phyloP scores from a whole-genome alignment of 2,329 filamentous ascomycete genomes.

The Pseudogymnoascus sp. region DNA sequence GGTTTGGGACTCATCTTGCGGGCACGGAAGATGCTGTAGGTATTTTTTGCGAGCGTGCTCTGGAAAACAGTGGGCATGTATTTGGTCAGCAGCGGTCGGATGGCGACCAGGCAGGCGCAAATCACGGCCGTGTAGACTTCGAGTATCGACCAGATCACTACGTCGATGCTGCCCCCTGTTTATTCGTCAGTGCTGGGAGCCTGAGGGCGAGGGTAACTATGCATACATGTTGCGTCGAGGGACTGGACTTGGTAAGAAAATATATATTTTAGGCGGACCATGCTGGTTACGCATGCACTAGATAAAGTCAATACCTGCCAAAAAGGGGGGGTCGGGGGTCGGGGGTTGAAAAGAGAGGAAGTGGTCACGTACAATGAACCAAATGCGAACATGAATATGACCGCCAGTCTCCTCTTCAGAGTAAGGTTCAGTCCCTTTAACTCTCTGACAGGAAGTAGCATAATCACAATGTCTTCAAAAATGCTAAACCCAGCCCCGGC shows the following conservation, averaged over 20 bases:
- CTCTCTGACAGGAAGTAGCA: conserved; percentile 59
- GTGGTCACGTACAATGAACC: conserved; percentile 51
- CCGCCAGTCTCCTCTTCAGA: conserved; percentile 56
- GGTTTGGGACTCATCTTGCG: too few species aligned
- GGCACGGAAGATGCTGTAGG: too few species aligned
- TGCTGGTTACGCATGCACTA: conserved; percentile 21
- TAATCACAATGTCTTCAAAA: conserved; percentile 58
- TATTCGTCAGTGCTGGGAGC: too few species aligned
- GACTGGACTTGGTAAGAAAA: too few species aligned
- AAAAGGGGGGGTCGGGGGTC: too few species aligned
- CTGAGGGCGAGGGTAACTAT: too few species aligned
- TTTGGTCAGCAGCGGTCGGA: conserved; percentile 31
- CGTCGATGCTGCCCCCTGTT: conserved; percentile 25
- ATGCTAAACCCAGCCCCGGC: conserved; percentile 62
- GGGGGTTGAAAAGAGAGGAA: too few species aligned
- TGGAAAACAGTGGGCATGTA: conserved; percentile 9
- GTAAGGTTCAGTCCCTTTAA: conserved; percentile 55
- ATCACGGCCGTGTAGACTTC: conserved; percentile 33
- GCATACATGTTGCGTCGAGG: conserved; percentile 3
- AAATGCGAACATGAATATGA: conserved; percentile 60
- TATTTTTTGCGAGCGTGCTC: background rate
- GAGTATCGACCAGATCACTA: conserved; percentile 30
- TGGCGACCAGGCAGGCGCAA: conserved; percentile 36
- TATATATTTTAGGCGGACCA: conserved; percentile 19
- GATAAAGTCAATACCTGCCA: background rate